Conservation (phyloP, 331 rosid species). For the Cydonia oblonga region DNA sequence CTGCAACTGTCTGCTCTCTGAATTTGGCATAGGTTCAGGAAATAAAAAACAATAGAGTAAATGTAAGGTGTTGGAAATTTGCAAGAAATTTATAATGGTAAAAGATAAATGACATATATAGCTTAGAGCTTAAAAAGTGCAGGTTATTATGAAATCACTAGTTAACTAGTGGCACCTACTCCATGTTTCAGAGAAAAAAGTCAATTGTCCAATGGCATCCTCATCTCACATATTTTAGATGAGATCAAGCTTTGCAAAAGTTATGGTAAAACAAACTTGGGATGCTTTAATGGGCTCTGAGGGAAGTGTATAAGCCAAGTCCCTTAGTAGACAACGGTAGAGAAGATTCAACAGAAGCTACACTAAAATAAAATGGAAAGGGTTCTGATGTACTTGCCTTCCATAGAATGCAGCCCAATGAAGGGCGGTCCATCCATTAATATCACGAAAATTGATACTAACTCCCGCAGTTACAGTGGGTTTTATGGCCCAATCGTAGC, state of each 20-base stretch:
- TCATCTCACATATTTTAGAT: neutral
- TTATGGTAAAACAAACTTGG: neutral
- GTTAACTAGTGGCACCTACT: neutral
- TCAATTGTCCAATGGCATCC: neutral
- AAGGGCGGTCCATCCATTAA: conserved; percentile 83
- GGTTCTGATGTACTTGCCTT: conserved; percentile 42
- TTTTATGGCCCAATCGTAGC: conserved; percentile 70
- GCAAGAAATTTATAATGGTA: neutral
- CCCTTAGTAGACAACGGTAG: neutral
- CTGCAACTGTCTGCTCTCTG: conserved; percentile 70
- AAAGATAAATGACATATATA: neutral
- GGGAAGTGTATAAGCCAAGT: neutral
- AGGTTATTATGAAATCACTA: neutral
- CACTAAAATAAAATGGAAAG: neutral
- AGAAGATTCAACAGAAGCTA: neutral
- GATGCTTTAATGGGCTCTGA: neutral
- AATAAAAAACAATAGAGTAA: neutral
- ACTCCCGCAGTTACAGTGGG: conserved; percentile 67
- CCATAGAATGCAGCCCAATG: conserved; percentile 91
- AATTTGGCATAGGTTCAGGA: conserved; percentile 11
- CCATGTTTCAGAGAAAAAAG: neutral
- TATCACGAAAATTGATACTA: conserved; percentile 72
- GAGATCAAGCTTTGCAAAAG: neutral
- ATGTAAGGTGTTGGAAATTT: conserved; percentile 4
- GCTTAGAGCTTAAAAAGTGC: neutral